phyloP scores from a whole-genome alignment of 768 basidiomycete species.

The Leccinellum rugosiceps region DNA sequence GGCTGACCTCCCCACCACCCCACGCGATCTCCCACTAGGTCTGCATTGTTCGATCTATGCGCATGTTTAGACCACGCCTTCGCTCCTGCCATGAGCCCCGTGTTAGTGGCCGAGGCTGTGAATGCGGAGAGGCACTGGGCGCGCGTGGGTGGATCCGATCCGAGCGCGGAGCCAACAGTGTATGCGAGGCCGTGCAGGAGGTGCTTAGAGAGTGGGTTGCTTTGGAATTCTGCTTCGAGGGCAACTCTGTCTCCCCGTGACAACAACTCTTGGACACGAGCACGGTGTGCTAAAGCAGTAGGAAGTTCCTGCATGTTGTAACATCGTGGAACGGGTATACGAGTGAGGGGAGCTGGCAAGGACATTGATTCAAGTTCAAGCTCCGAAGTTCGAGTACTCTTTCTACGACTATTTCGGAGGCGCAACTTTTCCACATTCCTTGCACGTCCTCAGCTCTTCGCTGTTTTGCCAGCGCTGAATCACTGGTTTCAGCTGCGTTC shows the following conservation, averaged over 20 bases:
- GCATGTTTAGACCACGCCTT: slow-evolving; percentile 68
- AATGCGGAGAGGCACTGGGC: slow-evolving; percentile 54
- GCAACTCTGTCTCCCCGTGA: slow-evolving; percentile 2
- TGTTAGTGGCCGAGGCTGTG: slow-evolving; percentile 41
- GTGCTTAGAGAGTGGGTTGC: slow-evolving; percentile 41
- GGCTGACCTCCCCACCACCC: slow-evolving; percentile 61
- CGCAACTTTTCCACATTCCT: slow-evolving; percentile 63
- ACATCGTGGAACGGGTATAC: slow-evolving; percentile 36
- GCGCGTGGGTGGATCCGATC: slow-evolving; percentile 45
- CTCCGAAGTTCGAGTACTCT: slow-evolving; percentile 7
- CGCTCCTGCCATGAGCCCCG: slow-evolving; percentile 54
- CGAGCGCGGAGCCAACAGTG: slow-evolving; percentile 57
- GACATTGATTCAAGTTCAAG: slow-evolving; percentile 13
- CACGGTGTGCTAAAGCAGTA: slow-evolving; percentile 36
- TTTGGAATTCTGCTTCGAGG: slow-evolving; percentile 15
- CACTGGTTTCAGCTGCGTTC: slow-evolving; percentile 88
- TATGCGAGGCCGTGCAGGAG: slow-evolving; percentile 53
- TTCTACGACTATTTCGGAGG: slow-evolving; percentile 44
- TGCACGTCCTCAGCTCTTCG: slow-evolving; percentile 64
- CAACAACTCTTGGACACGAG: slow-evolving; percentile 26
- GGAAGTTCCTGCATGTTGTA: slow-evolving; percentile 44
- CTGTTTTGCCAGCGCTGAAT: slow-evolving; percentile 81
- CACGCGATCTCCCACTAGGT: slow-evolving; percentile 4
- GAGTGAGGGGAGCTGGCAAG: background rate
- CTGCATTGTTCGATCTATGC: slow-evolving; percentile 42